Evolutionary conservation across 2,329 filamentous ascomycete species (phyloP).

Genomic region (Fusarium newnesense): DNA sequence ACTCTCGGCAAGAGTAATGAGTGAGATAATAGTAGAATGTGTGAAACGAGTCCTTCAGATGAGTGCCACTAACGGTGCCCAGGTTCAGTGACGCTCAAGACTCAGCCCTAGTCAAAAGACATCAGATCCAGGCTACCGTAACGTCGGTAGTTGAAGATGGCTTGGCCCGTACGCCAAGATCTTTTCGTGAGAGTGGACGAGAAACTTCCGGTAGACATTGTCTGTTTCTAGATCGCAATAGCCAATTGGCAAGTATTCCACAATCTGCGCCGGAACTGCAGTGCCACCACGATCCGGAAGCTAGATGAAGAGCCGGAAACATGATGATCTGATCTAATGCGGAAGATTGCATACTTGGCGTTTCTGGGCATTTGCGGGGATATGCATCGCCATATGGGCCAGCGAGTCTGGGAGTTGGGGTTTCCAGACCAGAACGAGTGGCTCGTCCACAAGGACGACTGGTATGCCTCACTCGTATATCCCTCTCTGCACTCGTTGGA

Average conservation of each 20-base stretch:
- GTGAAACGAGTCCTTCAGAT: not conserved
- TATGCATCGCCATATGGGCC: not conserved
- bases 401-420: not conserved
- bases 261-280: not conserved
- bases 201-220: not conserved
- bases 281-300: not conserved
- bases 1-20: rapidly evolving
- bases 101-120: too few species aligned
- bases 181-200: not conserved
- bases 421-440: not conserved
- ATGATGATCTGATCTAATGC: not conserved
- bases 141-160: not conserved
- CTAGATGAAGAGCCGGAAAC: not conserved
- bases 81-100: too few species aligned
- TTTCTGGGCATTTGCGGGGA: not conserved
- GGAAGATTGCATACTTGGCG: not conserved
- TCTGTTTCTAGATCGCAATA: not conserved
- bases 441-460: too few species aligned
- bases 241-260: not conserved
- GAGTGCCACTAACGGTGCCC: too few species aligned
- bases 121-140: too few species aligned
- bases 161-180: too few species aligned
- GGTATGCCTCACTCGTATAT: not conserved
- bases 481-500: too few species aligned
- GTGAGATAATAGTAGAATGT: too few species aligned